Conservation (phyloP, 306 rosid genomes). For the Aeschynomene evenia region DNA sequence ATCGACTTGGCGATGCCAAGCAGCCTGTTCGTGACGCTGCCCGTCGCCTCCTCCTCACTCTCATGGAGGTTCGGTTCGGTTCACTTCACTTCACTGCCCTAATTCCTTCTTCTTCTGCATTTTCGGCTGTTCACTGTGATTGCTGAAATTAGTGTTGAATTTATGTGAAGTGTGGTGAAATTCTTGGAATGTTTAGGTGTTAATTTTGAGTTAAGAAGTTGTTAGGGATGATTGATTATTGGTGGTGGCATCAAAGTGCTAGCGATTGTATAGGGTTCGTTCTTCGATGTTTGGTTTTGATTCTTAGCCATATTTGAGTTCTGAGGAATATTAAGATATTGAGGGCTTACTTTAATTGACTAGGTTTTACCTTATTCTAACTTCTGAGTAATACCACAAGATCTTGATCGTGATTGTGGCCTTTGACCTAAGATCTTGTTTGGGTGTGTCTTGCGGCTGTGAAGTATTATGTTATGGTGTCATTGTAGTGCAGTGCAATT, state of each 20-base stretch:
- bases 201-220: not conserved
- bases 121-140: not conserved
- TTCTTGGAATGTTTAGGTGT: not conserved
- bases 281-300: not conserved
- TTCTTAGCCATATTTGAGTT: not conserved
- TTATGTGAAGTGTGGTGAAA: not conserved
- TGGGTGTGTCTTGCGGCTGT: slow-evolving; percentile 5
- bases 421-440: slow-evolving; percentile 4
- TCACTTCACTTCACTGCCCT: not conserved
- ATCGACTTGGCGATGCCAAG: slow-evolving; percentile 92
- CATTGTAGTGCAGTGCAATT: not conserved
- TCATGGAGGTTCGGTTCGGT: slow-evolving; percentile 99
- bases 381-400: not conserved
- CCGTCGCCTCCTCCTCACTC: slow-evolving; percentile 84
- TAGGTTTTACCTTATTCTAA: not conserved
- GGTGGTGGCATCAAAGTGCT: too few relatives aligned
- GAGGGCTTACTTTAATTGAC: not conserved
- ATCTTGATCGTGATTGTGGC: not conserved
- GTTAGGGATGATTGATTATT: too few relatives aligned
- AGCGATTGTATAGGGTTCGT: not conserved
- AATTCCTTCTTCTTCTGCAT: not conserved
- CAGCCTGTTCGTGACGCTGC: slow-evolving; percentile 99
- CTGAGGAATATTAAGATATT: not conserved
- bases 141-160: not conserved
- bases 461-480: not conserved